Percentiles rank a stretch among this genome's conserved stretches.
phyloP scores from a whole-genome alignment of 441 rosid species.

The Gossypium trilobum region DNA sequence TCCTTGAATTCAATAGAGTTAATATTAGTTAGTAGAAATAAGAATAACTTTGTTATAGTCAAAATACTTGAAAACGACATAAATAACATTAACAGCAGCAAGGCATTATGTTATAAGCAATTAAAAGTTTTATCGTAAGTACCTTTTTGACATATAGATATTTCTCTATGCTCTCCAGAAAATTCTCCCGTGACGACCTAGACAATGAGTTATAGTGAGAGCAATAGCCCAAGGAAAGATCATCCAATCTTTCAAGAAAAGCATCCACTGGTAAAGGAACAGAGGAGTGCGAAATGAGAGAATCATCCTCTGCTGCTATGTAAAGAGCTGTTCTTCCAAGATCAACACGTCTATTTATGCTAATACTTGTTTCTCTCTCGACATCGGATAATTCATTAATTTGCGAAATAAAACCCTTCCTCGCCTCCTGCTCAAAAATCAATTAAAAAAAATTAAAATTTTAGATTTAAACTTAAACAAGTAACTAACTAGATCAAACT shows the following conservation, averaged over 20 bases:
- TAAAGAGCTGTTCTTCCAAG: constrained; percentile 46
- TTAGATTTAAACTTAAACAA: neutral
- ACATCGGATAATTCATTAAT: constrained; percentile 33
- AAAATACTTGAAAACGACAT: neutral
- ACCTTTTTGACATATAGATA: constrained; percentile 46
- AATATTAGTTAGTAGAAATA: neutral
- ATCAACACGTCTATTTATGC: constrained; percentile 47
- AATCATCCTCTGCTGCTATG: constrained; percentile 64
- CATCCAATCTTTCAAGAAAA: constrained; percentile 45
- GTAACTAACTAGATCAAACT: neutral
- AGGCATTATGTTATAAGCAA: neutral
- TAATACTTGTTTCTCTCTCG: constrained; percentile 50
- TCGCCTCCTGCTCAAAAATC: constrained; percentile 37
- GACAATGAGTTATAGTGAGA: constrained; percentile 30
- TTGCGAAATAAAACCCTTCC: constrained; percentile 33
- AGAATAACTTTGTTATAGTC: neutral
- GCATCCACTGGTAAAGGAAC: constrained; percentile 59
- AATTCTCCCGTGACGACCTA: constrained; percentile 32
- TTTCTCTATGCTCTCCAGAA: constrained; percentile 41
- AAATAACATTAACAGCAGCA: neutral
- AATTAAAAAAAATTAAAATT: neutral
- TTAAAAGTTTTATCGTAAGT: neutral
- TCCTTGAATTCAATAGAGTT: neutral
- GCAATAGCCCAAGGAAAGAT: constrained; percentile 54
- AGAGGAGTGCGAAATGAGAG: constrained; percentile 53